Evolutionary conservation across 2,329 filamentous ascomycete species (phyloP), one percentile per base, ranked within the genome.

Genomic region (Zymoseptoria tritici): DNA sequence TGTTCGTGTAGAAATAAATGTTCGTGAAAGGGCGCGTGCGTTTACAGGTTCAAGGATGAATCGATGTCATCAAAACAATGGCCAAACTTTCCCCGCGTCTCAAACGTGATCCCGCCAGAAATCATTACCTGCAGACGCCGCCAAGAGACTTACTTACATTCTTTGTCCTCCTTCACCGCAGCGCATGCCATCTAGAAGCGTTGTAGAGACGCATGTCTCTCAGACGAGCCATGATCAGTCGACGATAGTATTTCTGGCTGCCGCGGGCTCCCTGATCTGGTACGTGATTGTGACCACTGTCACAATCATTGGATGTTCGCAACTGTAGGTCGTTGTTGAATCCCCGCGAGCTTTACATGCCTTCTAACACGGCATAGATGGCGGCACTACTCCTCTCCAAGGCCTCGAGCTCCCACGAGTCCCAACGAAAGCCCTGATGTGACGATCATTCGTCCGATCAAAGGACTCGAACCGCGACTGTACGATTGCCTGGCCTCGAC

Each of bases 401-500:
- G 69, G 52, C 74, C 71, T 52, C 57, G 64, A 68, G 26, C 57
- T 19, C 57, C 21, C 1, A 54, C 61, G 7, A 55, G 62, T 4
- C 52, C 46, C 3, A 46, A 51, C 11, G 76, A 85, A 49, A 79
- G 91, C 2, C 93, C 92, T 16, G 86, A 90, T 76, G 82, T 99
- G 68, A 97, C 94, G 31, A 83, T 96, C 62, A 91, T 99, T 66
- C 89, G 94, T 2, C 95, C 94, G 0, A 87, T 96, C 65, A 97
- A 97, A 76, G 94, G 92, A 62, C 81, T 96, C 58, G 94, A 97
- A 73, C 89, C 91, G 3, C 84, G 86, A 64, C 85, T 97, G 22
- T 96, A 96, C 80, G 90, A 96, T 70, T 97, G 94, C 71, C 86
- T 99, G 49, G 88, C 89, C 29, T 88, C 92, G 4, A 90, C 88